These are phyloP conservation scores for Penicillium expansum DNA, from an alignment of 2,329 filamentous ascomycete genomes.

Conservation along the genomic window DNA sequence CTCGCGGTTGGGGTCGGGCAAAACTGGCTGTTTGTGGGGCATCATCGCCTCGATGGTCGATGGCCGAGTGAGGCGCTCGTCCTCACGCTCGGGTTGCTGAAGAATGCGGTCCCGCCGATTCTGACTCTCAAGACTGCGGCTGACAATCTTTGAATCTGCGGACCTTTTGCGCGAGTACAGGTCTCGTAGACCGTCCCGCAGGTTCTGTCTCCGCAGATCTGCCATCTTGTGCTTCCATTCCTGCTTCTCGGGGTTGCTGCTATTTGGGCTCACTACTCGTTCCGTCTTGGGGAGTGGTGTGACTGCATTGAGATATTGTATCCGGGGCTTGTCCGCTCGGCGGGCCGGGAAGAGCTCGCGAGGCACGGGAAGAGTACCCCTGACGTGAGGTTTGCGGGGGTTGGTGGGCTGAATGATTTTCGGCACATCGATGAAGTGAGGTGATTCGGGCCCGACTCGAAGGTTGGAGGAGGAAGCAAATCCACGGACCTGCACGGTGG, in stretches of 20 bases:
- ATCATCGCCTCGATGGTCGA: slow-evolving; percentile 58
- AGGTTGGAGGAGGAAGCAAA: slow-evolving; percentile 39
- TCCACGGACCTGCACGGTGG: slow-evolving; percentile 39
- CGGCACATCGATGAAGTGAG: slow-evolving; percentile 80
- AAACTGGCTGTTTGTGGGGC: slow-evolving; percentile 50
- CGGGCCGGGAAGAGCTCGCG: slow-evolving; percentile 71
- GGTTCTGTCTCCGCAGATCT: slow-evolving; percentile 65
- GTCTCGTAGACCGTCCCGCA: slow-evolving; percentile 67
- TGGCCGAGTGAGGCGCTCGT: slow-evolving; percentile 72
- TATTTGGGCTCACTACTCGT: slow-evolving; percentile 33
- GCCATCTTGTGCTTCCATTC: slow-evolving; percentile 74
- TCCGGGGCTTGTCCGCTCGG: slow-evolving; percentile 59
- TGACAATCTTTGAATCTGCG: slow-evolving; percentile 37
- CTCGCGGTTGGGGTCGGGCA: slow-evolving; percentile 63
- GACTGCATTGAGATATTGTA: slow-evolving; percentile 60
- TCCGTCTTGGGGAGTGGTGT: slow-evolving; percentile 53
- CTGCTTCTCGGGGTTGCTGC: slow-evolving; percentile 50
- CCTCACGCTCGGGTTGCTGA: slow-evolving; percentile 65
- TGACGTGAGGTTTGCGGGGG: slow-evolving; percentile 52
- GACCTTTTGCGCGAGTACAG: slow-evolving; percentile 65
- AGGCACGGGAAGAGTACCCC: slow-evolving; percentile 80
- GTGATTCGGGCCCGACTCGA: slow-evolving; percentile 68
- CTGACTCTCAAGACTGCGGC: slow-evolving; percentile 50
- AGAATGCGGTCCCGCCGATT: slow-evolving; percentile 52
- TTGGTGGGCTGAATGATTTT: slow-evolving; percentile 68